Conservation (phyloP, 805 yeast genomes). For the Priceomyces castillae region DNA sequence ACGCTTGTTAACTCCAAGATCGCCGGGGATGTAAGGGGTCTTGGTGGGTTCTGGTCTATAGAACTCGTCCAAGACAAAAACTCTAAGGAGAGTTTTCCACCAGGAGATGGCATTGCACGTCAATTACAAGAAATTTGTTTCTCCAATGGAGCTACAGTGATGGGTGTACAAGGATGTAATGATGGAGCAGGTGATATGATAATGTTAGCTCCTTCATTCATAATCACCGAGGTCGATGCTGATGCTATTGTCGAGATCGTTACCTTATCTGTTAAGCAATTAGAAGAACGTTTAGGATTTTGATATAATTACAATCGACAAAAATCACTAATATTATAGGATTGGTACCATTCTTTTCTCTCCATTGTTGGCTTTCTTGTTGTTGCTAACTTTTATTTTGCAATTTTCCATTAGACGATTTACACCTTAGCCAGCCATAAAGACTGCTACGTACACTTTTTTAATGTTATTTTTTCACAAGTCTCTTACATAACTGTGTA, state of each 20-base stretch:
- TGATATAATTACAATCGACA: too few relatives aligned
- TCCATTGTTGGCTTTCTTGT: too few relatives aligned
- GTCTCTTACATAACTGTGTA: too few relatives aligned
- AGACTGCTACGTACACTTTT: not conserved
- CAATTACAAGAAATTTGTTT: constrained; percentile 33
- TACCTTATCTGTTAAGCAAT: constrained; percentile 38
- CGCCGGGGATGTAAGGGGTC: constrained; percentile 62
- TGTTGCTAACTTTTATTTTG: not conserved
- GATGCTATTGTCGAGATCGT: constrained; percentile 37
- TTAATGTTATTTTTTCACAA: too few relatives aligned
- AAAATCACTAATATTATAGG: too few relatives aligned
- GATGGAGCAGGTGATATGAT: constrained; percentile 42
- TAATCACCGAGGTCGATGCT: constrained; percentile 34
- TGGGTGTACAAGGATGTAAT: constrained; percentile 45
- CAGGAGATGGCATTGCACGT: constrained; percentile 34
- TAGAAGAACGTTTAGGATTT: constrained; percentile 23
- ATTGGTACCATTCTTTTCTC: too few relatives aligned
- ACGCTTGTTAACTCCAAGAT: constrained; percentile 12
- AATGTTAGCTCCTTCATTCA: constrained; percentile 46
- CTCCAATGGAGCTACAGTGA: constrained; percentile 45
- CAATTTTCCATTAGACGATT: not conserved
- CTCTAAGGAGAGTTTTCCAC: constrained; percentile 49
- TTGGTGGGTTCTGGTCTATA: constrained; percentile 58
- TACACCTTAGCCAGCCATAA: not conserved
- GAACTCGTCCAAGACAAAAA: constrained; percentile 54